Percentiles rank a stretch among this genome's conserved stretches.
These are phyloP conservation scores for Limtongia smithiae DNA, from an alignment of 805 yeast species.

Conservation along the genomic window DNA sequence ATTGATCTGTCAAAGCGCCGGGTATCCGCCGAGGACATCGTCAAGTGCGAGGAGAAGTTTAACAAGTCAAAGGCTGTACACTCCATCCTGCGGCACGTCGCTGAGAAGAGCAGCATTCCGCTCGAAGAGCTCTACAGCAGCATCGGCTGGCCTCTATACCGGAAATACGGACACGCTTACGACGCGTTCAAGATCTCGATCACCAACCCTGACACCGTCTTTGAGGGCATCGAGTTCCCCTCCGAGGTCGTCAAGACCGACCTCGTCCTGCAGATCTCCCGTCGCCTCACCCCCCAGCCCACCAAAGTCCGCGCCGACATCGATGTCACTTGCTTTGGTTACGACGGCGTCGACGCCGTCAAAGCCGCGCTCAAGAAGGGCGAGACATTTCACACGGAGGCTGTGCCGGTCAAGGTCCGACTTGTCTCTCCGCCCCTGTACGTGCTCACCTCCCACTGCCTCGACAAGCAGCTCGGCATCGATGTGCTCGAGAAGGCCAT, in stretches of 20 bases:
- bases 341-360: conserved; percentile 97
- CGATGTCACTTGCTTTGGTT: conserved; percentile 93
- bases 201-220: conserved; percentile 78
- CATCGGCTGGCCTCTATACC: conserved; percentile 96
- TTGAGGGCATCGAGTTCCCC: conserved; percentile 74
- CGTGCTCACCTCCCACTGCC: conserved; percentile 86
- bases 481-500: conserved; percentile 76
- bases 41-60: conserved; percentile 95
- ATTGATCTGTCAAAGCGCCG: conserved; percentile 97
- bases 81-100: conserved; percentile 97
- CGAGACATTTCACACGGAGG: conserved; percentile 77
- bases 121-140: conserved; percentile 81
- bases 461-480: conserved; percentile 87
- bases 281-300: conserved; percentile 96
- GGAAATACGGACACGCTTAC: conserved; percentile 93
- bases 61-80: conserved; percentile 96
- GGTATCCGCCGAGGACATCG: conserved; percentile 95
- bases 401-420: conserved; percentile 85
- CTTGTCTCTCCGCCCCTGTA: conserved; percentile 97
- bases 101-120: conserved; percentile 88
- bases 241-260: conserved; percentile 74
- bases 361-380: conserved; percentile 84
- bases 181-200: conserved; percentile 96
- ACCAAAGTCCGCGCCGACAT: conserved; percentile 98
- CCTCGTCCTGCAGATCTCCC: conserved; percentile 77